A percentile compares a stretch with the other conserved stretches of the same genome.
Evolutionary conservation across 1,139 yeast species (phyloP).

Genomic region (Spencermartinsiella ligniputridi): DNA sequence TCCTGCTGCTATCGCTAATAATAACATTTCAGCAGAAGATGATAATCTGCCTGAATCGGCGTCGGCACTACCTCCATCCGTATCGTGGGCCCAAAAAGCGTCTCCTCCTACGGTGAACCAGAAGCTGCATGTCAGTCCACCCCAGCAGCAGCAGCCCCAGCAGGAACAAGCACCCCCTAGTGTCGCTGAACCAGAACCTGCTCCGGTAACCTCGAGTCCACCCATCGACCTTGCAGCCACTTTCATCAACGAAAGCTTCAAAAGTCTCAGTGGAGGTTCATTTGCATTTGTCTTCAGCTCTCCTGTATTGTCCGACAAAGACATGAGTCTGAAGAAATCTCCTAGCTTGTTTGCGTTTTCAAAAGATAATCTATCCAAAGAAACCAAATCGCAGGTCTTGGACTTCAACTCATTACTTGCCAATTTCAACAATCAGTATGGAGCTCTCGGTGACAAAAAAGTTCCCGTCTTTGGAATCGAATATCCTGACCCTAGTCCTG

Average conservation of each 20-base stretch:
- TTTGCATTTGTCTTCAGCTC: slow-evolving; percentile 36
- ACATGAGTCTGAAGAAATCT: slow-evolving; percentile 24
- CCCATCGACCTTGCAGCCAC: slow-evolving; percentile 25
- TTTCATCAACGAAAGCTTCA: slow-evolving; percentile 32
- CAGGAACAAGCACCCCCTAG: too few relatives aligned
- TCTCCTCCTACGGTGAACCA: slow-evolving; percentile 24
- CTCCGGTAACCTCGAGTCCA: slow-evolving; percentile 6
- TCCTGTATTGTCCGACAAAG: slow-evolving; percentile 34
- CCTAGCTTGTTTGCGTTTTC: slow-evolving; percentile 45
- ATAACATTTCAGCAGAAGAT: too few relatives aligned
- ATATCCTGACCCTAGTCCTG: not conserved
- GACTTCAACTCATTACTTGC: slow-evolving; percentile 13
- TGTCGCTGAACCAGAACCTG: slow-evolving; percentile 9
- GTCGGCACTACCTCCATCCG: slow-evolving; percentile 36
- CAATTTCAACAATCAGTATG: slow-evolving; percentile 9
- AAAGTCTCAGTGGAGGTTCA: slow-evolving; percentile 30
- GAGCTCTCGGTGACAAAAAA: slow-evolving; percentile 20
- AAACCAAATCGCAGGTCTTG: slow-evolving; percentile 2
- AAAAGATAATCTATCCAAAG: slow-evolving; percentile 29
- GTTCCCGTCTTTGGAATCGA: not conserved
- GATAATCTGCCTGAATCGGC: slow-evolving; percentile 24
- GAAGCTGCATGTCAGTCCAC: slow-evolving; percentile 39
- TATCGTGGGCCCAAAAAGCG: slow-evolving; percentile 37
- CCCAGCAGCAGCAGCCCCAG: slow-evolving; percentile 42
- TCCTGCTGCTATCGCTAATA: slow-evolving; percentile 12